Evolutionary conservation across 345 rosid genomes (phyloP).

Genomic region (Bretschneidera sinensis): DNA sequence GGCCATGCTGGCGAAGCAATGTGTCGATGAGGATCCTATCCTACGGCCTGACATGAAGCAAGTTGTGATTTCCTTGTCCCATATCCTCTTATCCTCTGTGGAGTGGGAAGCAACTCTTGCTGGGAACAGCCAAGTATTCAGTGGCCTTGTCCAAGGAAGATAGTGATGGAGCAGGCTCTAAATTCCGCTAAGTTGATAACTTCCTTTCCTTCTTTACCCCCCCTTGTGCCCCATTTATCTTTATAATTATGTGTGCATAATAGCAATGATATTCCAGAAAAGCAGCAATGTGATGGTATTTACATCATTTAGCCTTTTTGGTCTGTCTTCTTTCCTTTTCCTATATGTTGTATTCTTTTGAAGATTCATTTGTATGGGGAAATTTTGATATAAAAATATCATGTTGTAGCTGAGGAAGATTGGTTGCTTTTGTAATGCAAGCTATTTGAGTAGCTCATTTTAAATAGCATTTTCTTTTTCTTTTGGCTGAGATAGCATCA

Average conservation of each 20-base stretch:
- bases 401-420: too few relatives aligned
- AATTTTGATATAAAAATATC: not conserved
- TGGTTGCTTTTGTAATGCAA: too few relatives aligned
- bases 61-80: constrained; percentile 80
- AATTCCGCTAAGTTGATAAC: not conserved
- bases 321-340: not conserved
- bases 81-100: constrained; percentile 78
- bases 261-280: not conserved
- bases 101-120: constrained; percentile 99
- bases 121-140: constrained; percentile 93
- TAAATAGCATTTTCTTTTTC: too few relatives aligned
- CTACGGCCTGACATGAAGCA: constrained; percentile 97
- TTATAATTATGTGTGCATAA: not conserved
- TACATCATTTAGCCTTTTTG: not conserved
- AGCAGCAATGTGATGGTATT: too few relatives aligned
- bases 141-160: constrained; percentile 97
- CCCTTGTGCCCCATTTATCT: not conserved
- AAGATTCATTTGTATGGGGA: not conserved
- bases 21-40: constrained; percentile 86
- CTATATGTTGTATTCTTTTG: not conserved
- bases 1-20: constrained; percentile 91
- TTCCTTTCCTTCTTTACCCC: not conserved
- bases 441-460: too few relatives aligned
- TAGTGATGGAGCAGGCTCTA: constrained; percentile 13
- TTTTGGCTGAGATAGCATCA: too few relatives aligned